A percentile compares a stretch with the other conserved stretches of the same genome.
These are phyloP conservation scores for Peniophora sp. DNA, from an alignment of 1,284 basidiomycete genomes.

Conservation along the genomic window DNA sequence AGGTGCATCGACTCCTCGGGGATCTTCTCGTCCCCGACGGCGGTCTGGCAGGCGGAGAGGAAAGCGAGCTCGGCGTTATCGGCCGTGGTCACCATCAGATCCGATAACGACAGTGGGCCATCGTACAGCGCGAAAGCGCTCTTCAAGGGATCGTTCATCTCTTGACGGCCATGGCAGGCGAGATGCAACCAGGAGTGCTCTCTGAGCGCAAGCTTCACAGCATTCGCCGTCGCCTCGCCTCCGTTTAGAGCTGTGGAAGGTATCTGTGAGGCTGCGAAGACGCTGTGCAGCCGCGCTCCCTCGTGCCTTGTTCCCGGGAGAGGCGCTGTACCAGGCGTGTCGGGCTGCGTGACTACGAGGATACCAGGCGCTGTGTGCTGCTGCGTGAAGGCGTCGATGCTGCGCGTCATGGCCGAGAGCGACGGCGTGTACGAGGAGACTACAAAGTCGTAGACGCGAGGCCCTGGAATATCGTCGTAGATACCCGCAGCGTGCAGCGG, in stretches of 20 bases:
- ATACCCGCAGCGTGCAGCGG: not conserved
- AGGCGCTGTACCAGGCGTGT: not conserved
- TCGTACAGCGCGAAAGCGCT: conserved; percentile 2
- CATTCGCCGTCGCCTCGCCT: not conserved
- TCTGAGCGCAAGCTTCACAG: not conserved
- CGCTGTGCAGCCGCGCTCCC: not conserved
- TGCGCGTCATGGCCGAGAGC: not conserved
- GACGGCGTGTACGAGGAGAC: not conserved
- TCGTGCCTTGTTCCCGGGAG: not conserved
- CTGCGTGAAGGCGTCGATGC: not conserved
- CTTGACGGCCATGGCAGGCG: conserved; percentile 3
- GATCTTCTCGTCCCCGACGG: conserved; percentile 12
- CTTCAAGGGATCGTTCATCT: not conserved
- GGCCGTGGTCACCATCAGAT: not conserved
- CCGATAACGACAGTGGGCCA: not conserved
- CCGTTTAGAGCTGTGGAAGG: not conserved
- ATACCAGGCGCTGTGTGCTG: not conserved
- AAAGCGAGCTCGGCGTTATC: conserved; percentile 9
- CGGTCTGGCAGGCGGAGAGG: conserved; percentile 20
- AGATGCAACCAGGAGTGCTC: not conserved
- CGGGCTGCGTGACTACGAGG: not conserved
- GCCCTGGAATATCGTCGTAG: not conserved
- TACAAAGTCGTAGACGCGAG: not conserved
- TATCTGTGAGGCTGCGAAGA: not conserved
- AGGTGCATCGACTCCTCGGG: conserved; percentile 18